Conservation (phyloP, 2,329 filamentous ascomycete species). For the Verticillium longisporum region DNA sequence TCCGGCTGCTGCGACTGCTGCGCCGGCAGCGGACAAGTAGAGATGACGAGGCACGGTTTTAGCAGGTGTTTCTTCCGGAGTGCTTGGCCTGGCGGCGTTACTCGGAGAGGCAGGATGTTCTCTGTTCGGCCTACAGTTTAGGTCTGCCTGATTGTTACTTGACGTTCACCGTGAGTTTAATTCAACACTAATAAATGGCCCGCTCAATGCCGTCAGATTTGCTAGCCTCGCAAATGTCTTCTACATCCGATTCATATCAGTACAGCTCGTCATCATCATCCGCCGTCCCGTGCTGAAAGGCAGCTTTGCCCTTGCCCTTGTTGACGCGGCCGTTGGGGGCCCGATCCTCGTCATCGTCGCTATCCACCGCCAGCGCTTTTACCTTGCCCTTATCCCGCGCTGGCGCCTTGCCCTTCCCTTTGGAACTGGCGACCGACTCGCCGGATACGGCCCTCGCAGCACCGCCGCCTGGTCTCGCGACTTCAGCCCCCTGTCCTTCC, state of each 20-base stretch:
- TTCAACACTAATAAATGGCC: not conserved
- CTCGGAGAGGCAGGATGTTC: not conserved
- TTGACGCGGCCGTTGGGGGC: slow-evolving; percentile 3
- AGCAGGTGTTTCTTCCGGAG: not conserved
- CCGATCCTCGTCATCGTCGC: slow-evolving; percentile 22
- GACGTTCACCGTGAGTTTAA: too few species aligned
- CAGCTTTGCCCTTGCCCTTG: slow-evolving; percentile 51
- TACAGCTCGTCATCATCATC: slow-evolving; percentile 54
- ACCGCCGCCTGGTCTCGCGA: not conserved
- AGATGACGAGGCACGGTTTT: not conserved
- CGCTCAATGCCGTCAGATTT: not conserved
- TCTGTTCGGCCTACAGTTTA: not conserved
- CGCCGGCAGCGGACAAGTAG: slow-evolving; percentile 3
- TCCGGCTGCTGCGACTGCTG: too few species aligned
- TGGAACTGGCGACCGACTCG: slow-evolving; percentile 19
- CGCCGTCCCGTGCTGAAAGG: slow-evolving; percentile 45
- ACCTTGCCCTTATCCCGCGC: slow-evolving; percentile 30
- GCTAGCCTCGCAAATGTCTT: not conserved
- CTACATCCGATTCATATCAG: slow-evolving; percentile 19
- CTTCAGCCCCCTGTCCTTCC: slow-evolving; percentile 3
- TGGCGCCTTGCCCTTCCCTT: slow-evolving; percentile 28
- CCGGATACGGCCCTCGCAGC: slow-evolving; percentile 14
- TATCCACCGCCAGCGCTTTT: slow-evolving; percentile 23
- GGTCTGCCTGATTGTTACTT: not conserved
- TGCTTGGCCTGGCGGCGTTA: not conserved